A percentile compares a stretch with the other conserved stretches of the same genome.
Evolutionary conservation across 225 moss, liverwort and hornwort species (phyloP).

Genomic region (Bryoerythrophyllum caledonicum): DNA sequence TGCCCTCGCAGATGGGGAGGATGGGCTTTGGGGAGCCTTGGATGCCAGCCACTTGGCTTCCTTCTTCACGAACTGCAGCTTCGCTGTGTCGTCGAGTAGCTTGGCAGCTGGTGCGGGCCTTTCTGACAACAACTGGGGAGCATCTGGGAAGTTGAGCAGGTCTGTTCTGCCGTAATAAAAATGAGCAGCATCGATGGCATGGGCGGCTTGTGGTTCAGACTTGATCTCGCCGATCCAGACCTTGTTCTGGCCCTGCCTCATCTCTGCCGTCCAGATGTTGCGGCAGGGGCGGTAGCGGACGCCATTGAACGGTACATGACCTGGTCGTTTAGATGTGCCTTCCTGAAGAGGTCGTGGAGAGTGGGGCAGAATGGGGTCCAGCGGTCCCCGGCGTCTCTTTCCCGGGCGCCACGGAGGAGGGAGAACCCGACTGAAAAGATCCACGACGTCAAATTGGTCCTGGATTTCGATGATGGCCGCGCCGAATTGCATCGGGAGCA

Average conservation of each 20-base stretch:
- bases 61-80: slow-evolving; percentile 10
- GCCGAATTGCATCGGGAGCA: no score
- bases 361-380: background rate
- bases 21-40: background rate
- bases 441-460: background rate
- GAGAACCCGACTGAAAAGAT: background rate
- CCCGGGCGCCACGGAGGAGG: background rate
- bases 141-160: background rate
- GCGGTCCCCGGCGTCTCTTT: background rate
- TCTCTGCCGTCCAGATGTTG: background rate
- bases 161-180: background rate
- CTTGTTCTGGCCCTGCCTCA: background rate
- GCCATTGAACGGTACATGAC: background rate
- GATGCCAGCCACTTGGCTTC: slow-evolving; percentile 14
- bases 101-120: background rate
- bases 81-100: background rate
- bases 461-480: background rate
- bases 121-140: background rate
- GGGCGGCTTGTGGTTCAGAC: slow-evolving; percentile 5
- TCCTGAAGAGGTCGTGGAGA: background rate
- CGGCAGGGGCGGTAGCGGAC: background rate
- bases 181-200: background rate
- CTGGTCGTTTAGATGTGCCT: background rate
- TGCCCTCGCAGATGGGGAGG: background rate
- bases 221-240: background rate